These are phyloP conservation scores for Hemileccinum rubropunctum DNA, from an alignment of 768 basidiomycete species.

Conservation along the genomic window DNA sequence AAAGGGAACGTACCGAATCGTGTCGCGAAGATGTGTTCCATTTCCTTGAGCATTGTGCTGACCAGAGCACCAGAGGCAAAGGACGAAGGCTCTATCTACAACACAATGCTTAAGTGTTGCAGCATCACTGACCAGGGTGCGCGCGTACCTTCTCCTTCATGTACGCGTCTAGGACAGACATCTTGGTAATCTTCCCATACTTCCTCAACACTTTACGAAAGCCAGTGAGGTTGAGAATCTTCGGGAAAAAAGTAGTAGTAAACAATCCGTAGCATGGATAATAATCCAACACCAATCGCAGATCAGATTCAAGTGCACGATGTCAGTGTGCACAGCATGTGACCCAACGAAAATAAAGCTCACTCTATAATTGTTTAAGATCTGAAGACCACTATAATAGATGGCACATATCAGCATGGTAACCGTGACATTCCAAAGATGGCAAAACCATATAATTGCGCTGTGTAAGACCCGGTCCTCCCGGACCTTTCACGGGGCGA, in stretches of 20 bases:
- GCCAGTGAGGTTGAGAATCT: constrained; percentile 88
- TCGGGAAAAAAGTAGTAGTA: not conserved
- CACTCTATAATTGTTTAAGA: constrained; percentile 87
- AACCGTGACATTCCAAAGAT: not conserved
- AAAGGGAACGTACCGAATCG: constrained; percentile 63
- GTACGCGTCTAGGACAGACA: constrained; percentile 71
- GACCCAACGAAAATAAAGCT: not conserved
- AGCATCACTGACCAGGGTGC: not conserved
- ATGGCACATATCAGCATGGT: constrained; percentile 10
- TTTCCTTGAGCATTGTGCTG: constrained; percentile 64
- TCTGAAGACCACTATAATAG: constrained; percentile 62
- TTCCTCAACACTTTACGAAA: constrained; percentile 86
- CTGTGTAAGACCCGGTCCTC: not conserved
- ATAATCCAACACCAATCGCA: not conserved
- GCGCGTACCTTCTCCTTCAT: constrained; percentile 68
- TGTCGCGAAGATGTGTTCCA: constrained; percentile 73
- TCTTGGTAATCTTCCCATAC: constrained; percentile 77
- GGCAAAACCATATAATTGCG: not conserved
- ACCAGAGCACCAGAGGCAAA: constrained; percentile 66
- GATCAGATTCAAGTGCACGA: not conserved
- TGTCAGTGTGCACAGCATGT: not conserved
- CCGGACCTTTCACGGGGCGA: not conserved
- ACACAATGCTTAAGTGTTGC: not conserved
- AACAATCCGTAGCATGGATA: not conserved
- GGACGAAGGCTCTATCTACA: constrained; percentile 63